A percentile compares a stretch with the other conserved stretches of the same genome.
Conservation (phyloP, 805 yeast genomes). For the Hanseniaspora mollemarum region DNA sequence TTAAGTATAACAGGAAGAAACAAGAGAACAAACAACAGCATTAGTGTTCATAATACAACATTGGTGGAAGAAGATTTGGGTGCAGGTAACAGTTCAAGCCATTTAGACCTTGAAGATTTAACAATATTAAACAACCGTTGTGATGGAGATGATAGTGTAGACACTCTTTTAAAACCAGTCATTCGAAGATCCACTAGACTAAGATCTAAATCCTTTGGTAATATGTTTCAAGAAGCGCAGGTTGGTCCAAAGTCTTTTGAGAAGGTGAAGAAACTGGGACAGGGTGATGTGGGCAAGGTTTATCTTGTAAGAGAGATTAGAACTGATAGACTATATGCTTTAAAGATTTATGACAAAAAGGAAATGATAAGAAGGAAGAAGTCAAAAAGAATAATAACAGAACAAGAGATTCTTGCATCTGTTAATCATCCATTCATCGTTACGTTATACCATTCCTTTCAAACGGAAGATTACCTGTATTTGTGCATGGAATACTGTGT, state of each 20-base stretch:
- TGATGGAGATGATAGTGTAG: background rate
- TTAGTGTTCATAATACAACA: background rate
- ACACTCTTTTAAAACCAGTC: background rate
- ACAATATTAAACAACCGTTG: background rate
- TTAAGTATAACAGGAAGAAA: slow-evolving; percentile 8
- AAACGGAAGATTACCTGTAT: slow-evolving; percentile 79
- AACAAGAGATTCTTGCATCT: slow-evolving; percentile 90
- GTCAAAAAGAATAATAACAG: slow-evolving; percentile 88
- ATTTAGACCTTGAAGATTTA: background rate
- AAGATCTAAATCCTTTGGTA: slow-evolving; percentile 46
- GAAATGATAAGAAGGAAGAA: slow-evolving; percentile 95
- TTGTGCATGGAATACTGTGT: slow-evolving; percentile 97
- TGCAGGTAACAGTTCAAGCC: background rate
- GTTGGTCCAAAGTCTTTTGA: slow-evolving; percentile 84
- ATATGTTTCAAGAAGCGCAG: slow-evolving; percentile 60
- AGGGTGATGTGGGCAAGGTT: slow-evolving; percentile 97
- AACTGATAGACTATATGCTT: slow-evolving; percentile 68
- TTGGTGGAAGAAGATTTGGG: background rate
- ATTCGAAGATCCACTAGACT: slow-evolving; percentile 26
- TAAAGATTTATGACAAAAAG: slow-evolving; percentile 79
- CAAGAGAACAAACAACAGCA: background rate
- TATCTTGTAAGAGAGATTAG: slow-evolving; percentile 76
- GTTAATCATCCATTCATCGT: slow-evolving; percentile 96
- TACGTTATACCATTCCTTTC: slow-evolving; percentile 90
- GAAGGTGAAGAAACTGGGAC: slow-evolving; percentile 78